Conservation (phyloP, 495 filamentous ascomycete genomes). For the Penicillium samsonianum region DNA sequence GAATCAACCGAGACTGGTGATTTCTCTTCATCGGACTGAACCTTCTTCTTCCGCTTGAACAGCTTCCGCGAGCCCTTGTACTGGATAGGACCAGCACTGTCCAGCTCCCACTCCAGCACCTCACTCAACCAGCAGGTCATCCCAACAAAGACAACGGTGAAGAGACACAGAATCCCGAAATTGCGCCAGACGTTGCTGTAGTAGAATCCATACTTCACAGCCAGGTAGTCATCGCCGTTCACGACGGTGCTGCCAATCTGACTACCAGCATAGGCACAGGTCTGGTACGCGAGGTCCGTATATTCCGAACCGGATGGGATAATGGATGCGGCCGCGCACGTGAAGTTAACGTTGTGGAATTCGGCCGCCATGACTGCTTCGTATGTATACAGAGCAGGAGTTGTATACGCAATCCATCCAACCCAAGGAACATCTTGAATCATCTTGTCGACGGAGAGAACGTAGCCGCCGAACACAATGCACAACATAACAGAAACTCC, state of each 20-base stretch:
- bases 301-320: conserved; percentile 61
- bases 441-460: conserved; percentile 39
- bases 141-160: conserved; percentile 56
- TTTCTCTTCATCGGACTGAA: conserved; percentile 50
- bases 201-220: conserved; percentile 54
- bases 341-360: conserved; percentile 45
- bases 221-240: conserved; percentile 53
- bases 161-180: conserved; percentile 63
- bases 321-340: conserved; percentile 52
- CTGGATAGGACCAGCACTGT: conserved; percentile 63
- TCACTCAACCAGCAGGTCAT: conserved; percentile 62
- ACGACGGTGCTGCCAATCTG: conserved; percentile 51
- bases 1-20: conserved; percentile 26
- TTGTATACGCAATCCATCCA: conserved; percentile 52
- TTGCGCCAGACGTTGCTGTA: conserved; percentile 64
- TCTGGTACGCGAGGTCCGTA: conserved; percentile 51
- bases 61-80: conserved; percentile 48
- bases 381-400: conserved; percentile 70
- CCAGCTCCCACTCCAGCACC: conserved; percentile 56
- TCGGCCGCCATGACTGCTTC: conserved; percentile 63
- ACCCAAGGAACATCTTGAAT: conserved; percentile 43
- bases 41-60: conserved; percentile 47
- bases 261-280: conserved; percentile 58
- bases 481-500: conserved; percentile 37
- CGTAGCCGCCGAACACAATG: conserved; percentile 42